phyloP scores from a whole-genome alignment of 1,284 basidiomycete genomes.

The Rhodotorula mucilaginosa region DNA sequence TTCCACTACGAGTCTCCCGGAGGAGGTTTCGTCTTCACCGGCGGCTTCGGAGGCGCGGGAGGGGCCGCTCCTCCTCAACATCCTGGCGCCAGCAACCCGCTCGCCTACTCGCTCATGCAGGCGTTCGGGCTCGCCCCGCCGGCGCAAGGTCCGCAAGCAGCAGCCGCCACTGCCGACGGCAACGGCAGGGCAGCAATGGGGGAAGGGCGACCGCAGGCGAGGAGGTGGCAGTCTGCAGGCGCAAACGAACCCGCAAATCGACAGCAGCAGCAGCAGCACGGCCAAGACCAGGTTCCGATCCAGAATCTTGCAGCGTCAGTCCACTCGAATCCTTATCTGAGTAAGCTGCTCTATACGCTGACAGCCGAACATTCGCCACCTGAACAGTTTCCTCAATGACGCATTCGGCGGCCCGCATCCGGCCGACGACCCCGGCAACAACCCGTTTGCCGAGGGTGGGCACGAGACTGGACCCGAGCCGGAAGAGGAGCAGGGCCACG shows the following conservation, averaged over 20 bases:
- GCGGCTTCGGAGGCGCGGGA: not conserved
- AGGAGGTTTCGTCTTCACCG: slow-evolving; percentile 1
- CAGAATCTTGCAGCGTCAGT: slow-evolving; percentile 30
- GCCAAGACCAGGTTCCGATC: slow-evolving; percentile 23
- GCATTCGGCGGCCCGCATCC: slow-evolving; percentile 33
- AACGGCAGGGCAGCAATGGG: not conserved
- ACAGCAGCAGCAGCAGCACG: not conserved
- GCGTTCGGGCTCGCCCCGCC: slow-evolving; percentile 16
- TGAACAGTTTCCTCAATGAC: slow-evolving; percentile 33
- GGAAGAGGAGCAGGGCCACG: not conserved
- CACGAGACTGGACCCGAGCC: slow-evolving; percentile 7
- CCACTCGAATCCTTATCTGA: not conserved
- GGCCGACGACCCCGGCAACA: slow-evolving; percentile 36
- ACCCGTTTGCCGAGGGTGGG: slow-evolving; percentile 39
- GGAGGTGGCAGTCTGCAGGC: slow-evolving; percentile 3
- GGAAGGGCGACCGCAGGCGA: slow-evolving; percentile 2
- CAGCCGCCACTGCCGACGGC: too few relatives aligned
- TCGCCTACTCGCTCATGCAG: slow-evolving; percentile 12
- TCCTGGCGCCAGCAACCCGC: slow-evolving; percentile 4
- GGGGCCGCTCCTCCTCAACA: not conserved
- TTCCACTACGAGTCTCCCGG: slow-evolving; percentile 14
- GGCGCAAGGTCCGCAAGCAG: not conserved
- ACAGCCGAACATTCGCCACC: too few relatives aligned
- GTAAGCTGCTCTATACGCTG: too few relatives aligned
- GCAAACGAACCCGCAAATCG: not conserved